Evolutionary conservation across 164 flowering plant species (phyloP).

Genomic region (Paratinospora sagittata): DNA sequence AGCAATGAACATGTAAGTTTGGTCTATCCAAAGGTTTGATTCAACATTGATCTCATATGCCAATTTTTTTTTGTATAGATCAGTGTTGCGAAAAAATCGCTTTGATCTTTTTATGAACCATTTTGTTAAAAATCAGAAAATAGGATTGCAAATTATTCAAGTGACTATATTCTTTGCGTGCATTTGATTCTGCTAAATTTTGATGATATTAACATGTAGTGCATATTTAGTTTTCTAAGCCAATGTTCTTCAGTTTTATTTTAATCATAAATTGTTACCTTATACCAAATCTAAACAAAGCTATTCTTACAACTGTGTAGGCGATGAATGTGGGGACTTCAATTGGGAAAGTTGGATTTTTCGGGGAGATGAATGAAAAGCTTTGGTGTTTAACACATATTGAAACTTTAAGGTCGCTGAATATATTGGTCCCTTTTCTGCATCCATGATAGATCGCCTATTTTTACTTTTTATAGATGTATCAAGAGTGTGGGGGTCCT

Average conservation of each 20-base stretch:
- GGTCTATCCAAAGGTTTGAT: not conserved
- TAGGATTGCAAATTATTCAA: no score
- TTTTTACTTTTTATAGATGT: not conserved
- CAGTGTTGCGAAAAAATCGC: not conserved
- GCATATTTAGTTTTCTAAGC: not conserved
- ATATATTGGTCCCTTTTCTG: not conserved
- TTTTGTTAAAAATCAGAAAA: no score
- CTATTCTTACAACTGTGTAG: conserved; percentile 28
- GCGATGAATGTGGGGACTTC: conserved; percentile 94
- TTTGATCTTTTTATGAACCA: not conserved
- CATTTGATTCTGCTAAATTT: not conserved
- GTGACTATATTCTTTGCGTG: not conserved
- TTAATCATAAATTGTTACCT: not conserved
- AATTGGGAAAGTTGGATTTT: conserved; percentile 74
- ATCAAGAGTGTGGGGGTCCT: no score
- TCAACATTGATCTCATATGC: not conserved
- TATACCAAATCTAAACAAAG: not conserved
- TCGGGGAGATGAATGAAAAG: conserved; percentile 58
- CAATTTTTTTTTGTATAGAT: not conserved
- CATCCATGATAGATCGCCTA: not conserved
- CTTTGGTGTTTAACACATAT: conserved; percentile 91
- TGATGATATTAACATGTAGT: not conserved
- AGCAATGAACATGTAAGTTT: no score
- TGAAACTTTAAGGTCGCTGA: conserved; percentile 73
- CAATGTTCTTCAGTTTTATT: not conserved